Conservation (phyloP, 2,329 filamentous ascomycete species). For the Cladosporium sphaerospermum region DNA sequence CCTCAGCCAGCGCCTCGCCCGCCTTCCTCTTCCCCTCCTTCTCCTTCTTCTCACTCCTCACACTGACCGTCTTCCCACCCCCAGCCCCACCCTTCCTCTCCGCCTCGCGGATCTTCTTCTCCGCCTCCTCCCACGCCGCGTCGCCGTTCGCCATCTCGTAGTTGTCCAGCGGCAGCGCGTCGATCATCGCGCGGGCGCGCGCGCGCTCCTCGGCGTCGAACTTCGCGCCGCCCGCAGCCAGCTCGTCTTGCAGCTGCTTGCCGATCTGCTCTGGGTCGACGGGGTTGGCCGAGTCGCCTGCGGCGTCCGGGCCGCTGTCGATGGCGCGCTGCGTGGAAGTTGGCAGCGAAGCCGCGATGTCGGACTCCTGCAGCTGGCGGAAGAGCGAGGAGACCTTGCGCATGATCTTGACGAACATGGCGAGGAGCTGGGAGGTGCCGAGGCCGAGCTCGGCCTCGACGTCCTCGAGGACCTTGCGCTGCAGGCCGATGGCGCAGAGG, state of each 20-base stretch:
- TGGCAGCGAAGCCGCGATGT: constrained; percentile 46
- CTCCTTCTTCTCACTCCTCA: constrained; percentile 37
- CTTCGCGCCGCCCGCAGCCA: constrained; percentile 76
- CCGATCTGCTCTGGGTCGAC: constrained; percentile 36
- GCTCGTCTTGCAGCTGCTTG: constrained; percentile 68
- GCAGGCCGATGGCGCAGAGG: constrained; percentile 82
- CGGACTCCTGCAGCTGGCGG: constrained; percentile 64
- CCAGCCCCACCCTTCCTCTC: constrained; percentile 41
- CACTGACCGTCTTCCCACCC: constrained; percentile 63
- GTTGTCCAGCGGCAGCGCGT: constrained; percentile 82
- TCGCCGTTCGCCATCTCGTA: constrained; percentile 52
- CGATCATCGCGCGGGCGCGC: constrained; percentile 82
- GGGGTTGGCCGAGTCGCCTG: constrained; percentile 46
- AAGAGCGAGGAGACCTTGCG: constrained; percentile 81
- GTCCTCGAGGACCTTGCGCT: constrained; percentile 78
- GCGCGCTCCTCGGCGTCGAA: constrained; percentile 60
- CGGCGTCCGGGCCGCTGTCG: constrained; percentile 25
- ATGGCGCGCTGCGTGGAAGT: constrained; percentile 28
- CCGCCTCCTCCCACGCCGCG: constrained; percentile 55
- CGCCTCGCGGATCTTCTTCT: constrained; percentile 61
- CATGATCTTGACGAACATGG: constrained; percentile 96
- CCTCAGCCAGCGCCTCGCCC: constrained; percentile 31
- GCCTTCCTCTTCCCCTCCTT: constrained; percentile 30
- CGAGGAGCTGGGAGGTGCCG: constrained; percentile 71
- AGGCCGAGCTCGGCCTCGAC: constrained; percentile 73